Evolutionary conservation across 768 basidiomycete genomes (phyloP).

Genomic region (Podaxis sp.): DNA sequence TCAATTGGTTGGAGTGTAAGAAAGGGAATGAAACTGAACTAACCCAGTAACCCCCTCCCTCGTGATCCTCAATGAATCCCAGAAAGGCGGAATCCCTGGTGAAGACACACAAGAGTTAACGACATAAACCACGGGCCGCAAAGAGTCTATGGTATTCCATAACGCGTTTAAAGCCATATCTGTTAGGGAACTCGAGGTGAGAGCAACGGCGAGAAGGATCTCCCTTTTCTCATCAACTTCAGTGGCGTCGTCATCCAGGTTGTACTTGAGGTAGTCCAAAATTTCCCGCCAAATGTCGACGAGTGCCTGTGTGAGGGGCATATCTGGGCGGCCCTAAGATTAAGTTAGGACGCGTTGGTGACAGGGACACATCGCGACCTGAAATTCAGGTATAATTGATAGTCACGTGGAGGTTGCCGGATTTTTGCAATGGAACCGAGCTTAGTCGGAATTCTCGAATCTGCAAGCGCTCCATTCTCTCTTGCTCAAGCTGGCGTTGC

Average conservation of each 20-base stretch:
- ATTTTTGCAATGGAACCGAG: not conserved
- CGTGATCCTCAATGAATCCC: not conserved
- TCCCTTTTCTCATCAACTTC: not conserved
- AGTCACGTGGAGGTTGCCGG: not conserved
- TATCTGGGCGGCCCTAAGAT: too few species aligned
- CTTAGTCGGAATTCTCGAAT: not conserved
- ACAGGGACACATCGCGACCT: not conserved
- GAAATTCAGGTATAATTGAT: not conserved
- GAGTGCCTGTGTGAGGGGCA: not conserved
- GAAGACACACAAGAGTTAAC: not conserved
- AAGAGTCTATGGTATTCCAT: not conserved
- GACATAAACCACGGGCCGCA: not conserved
- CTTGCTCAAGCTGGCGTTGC: slow-evolving; percentile 11
- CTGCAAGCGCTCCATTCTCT: not conserved
- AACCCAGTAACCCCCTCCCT: not conserved
- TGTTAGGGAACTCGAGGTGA: not conserved
- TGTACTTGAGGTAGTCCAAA: not conserved
- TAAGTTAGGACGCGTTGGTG: too few species aligned
- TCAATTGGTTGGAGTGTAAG: not conserved
- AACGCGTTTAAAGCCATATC: not conserved
- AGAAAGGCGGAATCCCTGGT: not conserved
- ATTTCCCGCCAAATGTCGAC: not conserved
- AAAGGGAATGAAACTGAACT: not conserved
- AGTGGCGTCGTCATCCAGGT: not conserved
- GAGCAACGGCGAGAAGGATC: not conserved